Conservation (phyloP, 2,329 filamentous ascomycete species). For the Metarhizium sp. region DNA sequence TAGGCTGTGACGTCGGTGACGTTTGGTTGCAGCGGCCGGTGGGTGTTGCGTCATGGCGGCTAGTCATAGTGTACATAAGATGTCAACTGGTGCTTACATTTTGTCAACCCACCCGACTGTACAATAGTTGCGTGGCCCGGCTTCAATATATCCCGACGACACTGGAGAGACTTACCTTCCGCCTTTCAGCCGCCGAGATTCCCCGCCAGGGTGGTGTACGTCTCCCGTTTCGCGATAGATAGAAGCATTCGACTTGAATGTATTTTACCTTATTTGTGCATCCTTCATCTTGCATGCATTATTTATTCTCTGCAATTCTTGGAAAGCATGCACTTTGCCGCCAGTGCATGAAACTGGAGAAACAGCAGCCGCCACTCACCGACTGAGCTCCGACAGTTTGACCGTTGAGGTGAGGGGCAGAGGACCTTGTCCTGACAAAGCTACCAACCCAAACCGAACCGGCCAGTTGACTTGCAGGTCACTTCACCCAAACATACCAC, state of each 20-base stretch:
- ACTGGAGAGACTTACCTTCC: background rate
- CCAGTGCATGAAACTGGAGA: background rate
- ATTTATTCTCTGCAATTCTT: background rate
- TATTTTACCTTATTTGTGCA: background rate
- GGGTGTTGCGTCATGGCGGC: too few relatives aligned
- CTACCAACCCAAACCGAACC: background rate
- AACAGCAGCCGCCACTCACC: background rate
- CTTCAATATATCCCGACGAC: too few relatives aligned
- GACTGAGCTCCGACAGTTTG: background rate
- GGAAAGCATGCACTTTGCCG: background rate
- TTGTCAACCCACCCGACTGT: too few relatives aligned
- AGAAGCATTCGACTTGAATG: background rate
- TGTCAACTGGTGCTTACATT: too few relatives aligned
- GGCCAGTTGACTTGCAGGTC: background rate
- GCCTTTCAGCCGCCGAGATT: background rate
- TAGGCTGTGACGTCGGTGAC: too few relatives aligned
- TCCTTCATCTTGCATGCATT: background rate
- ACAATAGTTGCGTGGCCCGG: too few relatives aligned
- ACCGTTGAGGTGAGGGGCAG: background rate
- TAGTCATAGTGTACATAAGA: too few relatives aligned
- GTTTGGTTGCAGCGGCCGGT: too few relatives aligned
- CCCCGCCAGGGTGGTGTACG: background rate
- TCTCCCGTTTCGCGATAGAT: background rate
- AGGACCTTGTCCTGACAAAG: background rate
- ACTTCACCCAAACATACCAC: background rate